These are phyloP conservation scores for Lecanicillium sp. DNA, from an alignment of 2,329 filamentous ascomycete species.

Conservation along the genomic window DNA sequence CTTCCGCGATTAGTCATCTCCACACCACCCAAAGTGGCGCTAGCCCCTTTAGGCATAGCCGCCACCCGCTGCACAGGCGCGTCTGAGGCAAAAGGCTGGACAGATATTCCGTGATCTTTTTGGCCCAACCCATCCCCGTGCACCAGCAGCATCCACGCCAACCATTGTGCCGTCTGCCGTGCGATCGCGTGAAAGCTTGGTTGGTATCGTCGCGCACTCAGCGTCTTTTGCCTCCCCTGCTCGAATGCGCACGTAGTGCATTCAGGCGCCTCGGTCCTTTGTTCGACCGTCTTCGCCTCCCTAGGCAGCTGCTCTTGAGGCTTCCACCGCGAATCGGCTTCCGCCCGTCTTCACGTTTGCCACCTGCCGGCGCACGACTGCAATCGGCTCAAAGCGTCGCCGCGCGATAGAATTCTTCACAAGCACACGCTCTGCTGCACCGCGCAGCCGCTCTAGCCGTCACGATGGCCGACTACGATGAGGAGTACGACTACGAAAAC, in stretches of 20 bases:
- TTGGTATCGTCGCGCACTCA: neutral
- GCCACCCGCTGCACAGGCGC: slow-evolving; percentile 1
- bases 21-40: too few species aligned
- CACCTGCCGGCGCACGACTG: neutral
- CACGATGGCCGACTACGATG: slow-evolving; percentile 50
- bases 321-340: too few species aligned
- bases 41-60: slow-evolving; percentile 2
- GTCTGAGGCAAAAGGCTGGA: slow-evolving; percentile 3
- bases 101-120: slow-evolving; percentile 4
- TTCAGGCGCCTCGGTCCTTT: slow-evolving; percentile 5
- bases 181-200: slow-evolving; percentile 2
- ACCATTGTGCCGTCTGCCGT: neutral
- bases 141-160: neutral
- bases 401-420: neutral
- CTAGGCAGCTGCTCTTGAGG: neutral
- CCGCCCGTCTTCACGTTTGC: too few species aligned
- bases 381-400: neutral
- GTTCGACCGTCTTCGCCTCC: slow-evolving; percentile 2
- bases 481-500: slow-evolving; percentile 58
- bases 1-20: too few species aligned
- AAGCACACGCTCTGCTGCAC: neutral
- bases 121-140: neutral
- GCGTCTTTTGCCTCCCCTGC: slow-evolving; percentile 3
- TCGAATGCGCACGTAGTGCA: slow-evolving; percentile 6
- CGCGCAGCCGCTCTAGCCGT: neutral